phyloP scores from a whole-genome alignment of 163 green algal species.

The Scenedesmus sp. region DNA sequence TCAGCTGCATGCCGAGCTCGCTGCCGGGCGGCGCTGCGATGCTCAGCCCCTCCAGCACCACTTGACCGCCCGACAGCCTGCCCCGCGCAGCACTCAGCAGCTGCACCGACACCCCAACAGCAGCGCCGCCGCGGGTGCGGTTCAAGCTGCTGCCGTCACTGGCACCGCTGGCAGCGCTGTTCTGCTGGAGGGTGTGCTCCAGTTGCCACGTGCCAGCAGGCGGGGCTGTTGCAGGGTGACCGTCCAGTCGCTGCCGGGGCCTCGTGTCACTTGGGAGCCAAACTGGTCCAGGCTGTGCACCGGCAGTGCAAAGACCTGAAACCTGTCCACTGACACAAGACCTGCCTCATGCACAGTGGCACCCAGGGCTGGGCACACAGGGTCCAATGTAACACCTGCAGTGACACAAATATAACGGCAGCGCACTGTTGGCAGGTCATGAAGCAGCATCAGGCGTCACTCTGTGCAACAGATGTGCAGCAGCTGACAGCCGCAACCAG shows the following conservation, averaged over 20 bases:
- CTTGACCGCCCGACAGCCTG: not conserved
- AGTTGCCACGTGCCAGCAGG: not conserved
- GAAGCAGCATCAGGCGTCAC: no score
- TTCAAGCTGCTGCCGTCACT: not conserved
- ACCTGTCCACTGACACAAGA: not conserved
- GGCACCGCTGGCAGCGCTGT: no score
- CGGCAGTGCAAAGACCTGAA: conserved; percentile 31
- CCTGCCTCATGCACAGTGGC: not conserved
- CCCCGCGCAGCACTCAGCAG: not conserved
- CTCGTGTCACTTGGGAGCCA: not conserved
- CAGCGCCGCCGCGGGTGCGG: not conserved
- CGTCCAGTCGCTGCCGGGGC: not conserved
- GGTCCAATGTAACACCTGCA: conserved; percentile 1
- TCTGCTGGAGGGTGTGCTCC: no score
- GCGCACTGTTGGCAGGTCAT: no score
- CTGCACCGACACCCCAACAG: not conserved
- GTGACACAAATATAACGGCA: no score
- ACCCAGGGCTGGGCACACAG: conserved; percentile 33
- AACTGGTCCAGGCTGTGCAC: conserved; percentile 31
- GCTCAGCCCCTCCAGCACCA: not conserved
- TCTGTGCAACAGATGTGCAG: no score
- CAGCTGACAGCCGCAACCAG: no score
- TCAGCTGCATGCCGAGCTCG: not conserved
- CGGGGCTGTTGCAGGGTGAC: conserved; percentile 6
- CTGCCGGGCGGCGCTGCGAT: not conserved